Conservation (phyloP, 2,329 filamentous ascomycete species). For the Reticulascus tulasneorum region DNA sequence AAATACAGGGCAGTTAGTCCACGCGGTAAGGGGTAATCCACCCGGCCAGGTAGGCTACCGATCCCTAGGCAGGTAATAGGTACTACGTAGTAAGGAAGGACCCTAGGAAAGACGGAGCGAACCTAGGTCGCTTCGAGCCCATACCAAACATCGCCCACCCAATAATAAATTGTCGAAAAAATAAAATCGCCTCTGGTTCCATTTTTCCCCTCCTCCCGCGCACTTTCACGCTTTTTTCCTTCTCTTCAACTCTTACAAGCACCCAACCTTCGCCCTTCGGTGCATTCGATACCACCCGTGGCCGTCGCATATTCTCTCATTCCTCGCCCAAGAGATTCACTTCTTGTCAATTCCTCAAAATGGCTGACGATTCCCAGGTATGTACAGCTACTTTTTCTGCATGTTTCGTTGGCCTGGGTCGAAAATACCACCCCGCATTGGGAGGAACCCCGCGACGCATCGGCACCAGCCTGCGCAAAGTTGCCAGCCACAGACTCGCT, state of each 20-base stretch:
- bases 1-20: too few relatives aligned
- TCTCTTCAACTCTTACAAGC: conserved; percentile 10
- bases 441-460: conserved; percentile 18
- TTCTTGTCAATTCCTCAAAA: conserved; percentile 43
- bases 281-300: conserved; percentile 15
- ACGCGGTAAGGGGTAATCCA: too few relatives aligned
- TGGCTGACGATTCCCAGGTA: conserved; percentile 54
- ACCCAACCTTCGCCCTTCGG: conserved; percentile 11
- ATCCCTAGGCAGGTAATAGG: too few relatives aligned
- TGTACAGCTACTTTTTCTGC: conserved; percentile 24
- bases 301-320: conserved; percentile 19
- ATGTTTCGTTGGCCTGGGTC: conserved; percentile 19
- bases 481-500: neutral
- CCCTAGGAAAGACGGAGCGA: too few relatives aligned
- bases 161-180: conserved; percentile 18
- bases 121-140: too few relatives aligned
- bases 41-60: too few relatives aligned
- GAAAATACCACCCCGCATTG: conserved; percentile 45
- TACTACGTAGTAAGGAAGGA: too few relatives aligned
- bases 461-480: too few relatives aligned
- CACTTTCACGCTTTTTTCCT: conserved; percentile 14
- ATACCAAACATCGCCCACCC: too few relatives aligned
- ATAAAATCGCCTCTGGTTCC: conserved; percentile 17
- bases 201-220: conserved; percentile 14
- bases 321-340: conserved; percentile 18